Percentiles rank a stretch among this genome's conserved stretches.
phyloP scores from a whole-genome alignment of 164 flowering plant genomes.

The grape (Vitis vinifera) region DNA sequence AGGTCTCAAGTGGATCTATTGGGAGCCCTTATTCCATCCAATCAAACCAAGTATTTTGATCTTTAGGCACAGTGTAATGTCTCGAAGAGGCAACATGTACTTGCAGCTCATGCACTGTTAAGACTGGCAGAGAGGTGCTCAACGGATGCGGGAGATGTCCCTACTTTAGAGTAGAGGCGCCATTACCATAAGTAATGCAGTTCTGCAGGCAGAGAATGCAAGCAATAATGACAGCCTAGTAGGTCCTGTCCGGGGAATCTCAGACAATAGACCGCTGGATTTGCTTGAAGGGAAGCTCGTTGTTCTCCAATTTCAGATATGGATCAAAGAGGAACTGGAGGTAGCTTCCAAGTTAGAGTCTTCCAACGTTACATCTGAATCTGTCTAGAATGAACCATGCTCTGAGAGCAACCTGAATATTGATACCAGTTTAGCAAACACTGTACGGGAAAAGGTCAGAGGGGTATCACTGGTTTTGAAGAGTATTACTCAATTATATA shows the following conservation, averaged over 20 bases:
- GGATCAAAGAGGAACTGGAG: conserved; percentile 81
- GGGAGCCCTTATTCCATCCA: too few species aligned
- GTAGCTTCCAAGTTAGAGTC: conserved; percentile 59
- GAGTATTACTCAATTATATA: too few species aligned
- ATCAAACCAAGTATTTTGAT: too few species aligned
- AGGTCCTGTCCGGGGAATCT: conserved; percentile 49
- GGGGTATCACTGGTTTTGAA: too few species aligned
- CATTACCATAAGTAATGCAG: conserved; percentile 96
- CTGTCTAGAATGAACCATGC: too few species aligned
- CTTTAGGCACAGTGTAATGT: too few species aligned
- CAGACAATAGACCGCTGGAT: conserved; percentile 80
- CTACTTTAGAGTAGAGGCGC: conserved; percentile 81
- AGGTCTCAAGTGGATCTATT: too few species aligned
- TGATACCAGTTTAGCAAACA: too few species aligned
- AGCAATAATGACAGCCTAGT: conserved; percentile 46
- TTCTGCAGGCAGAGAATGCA: conserved; percentile 91
- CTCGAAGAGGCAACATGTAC: conserved; percentile 88
- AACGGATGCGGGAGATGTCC: conserved; percentile 49
- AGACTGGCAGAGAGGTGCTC: conserved; percentile 90
- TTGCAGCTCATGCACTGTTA: conserved; percentile 88
- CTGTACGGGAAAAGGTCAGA: too few species aligned
- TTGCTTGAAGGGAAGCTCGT: conserved; percentile 95
- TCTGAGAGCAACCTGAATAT: too few species aligned
- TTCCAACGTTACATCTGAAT: too few species aligned
- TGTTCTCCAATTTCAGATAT: conserved; percentile 88